phyloP scores from a whole-genome alignment of 2,329 filamentous ascomycete genomes.

The Sclerotinia nivalis region DNA sequence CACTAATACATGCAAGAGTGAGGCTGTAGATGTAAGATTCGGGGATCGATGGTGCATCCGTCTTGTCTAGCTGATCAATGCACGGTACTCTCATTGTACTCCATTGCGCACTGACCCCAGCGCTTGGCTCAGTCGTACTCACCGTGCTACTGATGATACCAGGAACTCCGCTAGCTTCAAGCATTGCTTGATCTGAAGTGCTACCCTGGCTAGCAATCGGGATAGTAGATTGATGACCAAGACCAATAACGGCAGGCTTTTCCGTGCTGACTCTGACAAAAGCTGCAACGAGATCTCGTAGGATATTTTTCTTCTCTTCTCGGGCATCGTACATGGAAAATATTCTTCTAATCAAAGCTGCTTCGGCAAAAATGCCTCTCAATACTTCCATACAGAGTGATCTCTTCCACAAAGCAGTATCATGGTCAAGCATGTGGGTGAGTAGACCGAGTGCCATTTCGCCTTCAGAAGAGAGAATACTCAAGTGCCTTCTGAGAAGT shows the following conservation, averaged over 20 bases:
- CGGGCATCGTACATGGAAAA: conserved; percentile 77
- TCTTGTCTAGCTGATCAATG: conserved; percentile 93
- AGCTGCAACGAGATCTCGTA: conserved; percentile 79
- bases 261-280: conserved; percentile 94
- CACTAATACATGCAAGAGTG: conserved; percentile 84
- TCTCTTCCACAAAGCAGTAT: conserved; percentile 81
- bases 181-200: conserved; percentile 77
- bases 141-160: conserved; percentile 80
- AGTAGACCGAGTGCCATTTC: conserved; percentile 79
- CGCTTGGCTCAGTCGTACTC: conserved; percentile 63
- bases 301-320: conserved; percentile 70
- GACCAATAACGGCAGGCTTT: conserved; percentile 83
- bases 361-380: conserved; percentile 79
- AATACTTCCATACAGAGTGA: conserved; percentile 91
- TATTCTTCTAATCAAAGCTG: conserved; percentile 73
- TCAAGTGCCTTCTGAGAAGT: conserved; percentile 75
- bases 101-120: conserved; percentile 87
- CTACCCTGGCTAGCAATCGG: conserved; percentile 63
- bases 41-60: conserved; percentile 76
- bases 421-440: conserved; percentile 85
- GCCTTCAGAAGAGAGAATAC: conserved; percentile 73
- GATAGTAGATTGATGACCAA: conserved; percentile 84
- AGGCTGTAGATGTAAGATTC: conserved; percentile 94
- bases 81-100: conserved; percentile 84
- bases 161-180: conserved; percentile 83